Percentiles rank a stretch among this genome's conserved stretches.
Evolutionary conservation across 768 basidiomycete species (phyloP).

Genomic region (Mycena maculata): DNA sequence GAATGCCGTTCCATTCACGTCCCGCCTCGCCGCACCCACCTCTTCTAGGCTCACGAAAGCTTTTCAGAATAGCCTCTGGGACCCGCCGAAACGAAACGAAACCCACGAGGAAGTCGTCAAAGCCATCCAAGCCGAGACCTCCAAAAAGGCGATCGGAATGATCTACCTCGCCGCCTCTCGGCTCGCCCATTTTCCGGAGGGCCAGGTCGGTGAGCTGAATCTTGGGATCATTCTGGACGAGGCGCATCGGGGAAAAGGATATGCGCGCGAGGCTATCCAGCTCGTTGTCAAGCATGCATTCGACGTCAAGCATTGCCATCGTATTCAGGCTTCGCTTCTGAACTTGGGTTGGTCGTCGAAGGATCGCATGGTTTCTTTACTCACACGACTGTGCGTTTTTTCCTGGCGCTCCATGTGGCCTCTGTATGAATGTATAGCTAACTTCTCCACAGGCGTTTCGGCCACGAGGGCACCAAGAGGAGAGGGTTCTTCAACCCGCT

Average conservation of each 20-base stretch:
- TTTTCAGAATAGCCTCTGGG: too few species aligned
- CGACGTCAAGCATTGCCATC: slow-evolving; percentile 55
- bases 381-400: slow-evolving; percentile 55
- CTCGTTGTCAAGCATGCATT: slow-evolving; percentile 62
- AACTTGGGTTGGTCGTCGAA: slow-evolving; percentile 51
- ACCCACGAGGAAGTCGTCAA: neutral
- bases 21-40: too few species aligned
- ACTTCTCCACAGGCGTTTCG: slow-evolving; percentile 59
- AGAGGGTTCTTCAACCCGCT: slow-evolving; percentile 61
- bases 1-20: too few species aligned
- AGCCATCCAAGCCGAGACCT: neutral
- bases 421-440: slow-evolving; percentile 1
- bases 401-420: neutral
- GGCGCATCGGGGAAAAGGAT: slow-evolving; percentile 52
- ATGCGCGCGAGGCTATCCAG: slow-evolving; percentile 59
- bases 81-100: neutral
- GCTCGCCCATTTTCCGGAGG: slow-evolving; percentile 39
- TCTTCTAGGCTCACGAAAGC: too few species aligned
- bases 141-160: slow-evolving; percentile 49
- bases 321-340: slow-evolving; percentile 64
- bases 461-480: slow-evolving; percentile 72
- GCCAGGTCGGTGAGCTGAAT: slow-evolving; percentile 56
- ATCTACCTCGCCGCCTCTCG: slow-evolving; percentile 54
- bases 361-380: slow-evolving; percentile 58
- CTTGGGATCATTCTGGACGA: slow-evolving; percentile 65